Base-by-base conservation (phyloP, 306 rosid genomes). In the Cucurbita moschata region DNA sequence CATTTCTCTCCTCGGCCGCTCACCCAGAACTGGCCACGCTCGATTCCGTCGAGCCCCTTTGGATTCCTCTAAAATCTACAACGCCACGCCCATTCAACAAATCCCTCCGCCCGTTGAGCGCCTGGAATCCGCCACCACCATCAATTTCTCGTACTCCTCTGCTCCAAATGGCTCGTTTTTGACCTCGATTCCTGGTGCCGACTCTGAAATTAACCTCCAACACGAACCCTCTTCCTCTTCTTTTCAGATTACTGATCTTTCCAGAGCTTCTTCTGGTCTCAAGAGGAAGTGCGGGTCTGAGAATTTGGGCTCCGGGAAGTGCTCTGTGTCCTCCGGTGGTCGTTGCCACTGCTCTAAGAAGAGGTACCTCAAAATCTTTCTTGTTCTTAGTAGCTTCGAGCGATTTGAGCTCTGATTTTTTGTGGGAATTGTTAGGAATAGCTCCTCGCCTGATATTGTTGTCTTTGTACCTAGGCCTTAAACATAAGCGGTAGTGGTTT, bases 311-410 rank as follows among this genome's bases (percentile, higher is more conserved):
- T 87, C 95, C 52, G 90, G 83, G 7, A 90, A 85, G 82, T 90
- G 97, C 69, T 82, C 81, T 0, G 86, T 82, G 49, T 88, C 96
- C 71, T 87, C 92, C 9, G 83, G 87, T 10, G 70, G 71, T 37
- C 89, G 92, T 10, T 90, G 95, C 77, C 97, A 90, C 82, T 90
- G 97, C 81, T 81, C 92, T 4, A 90, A 90, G 83, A 90, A 90
- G 73, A 88, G 92, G 96, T 90, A 6, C 51, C 15, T 51, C 10
- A 14, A 5, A 52, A 5, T 11, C 37, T 14, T 0, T 10, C 15
- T 55, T 10, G 4, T 30, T 74, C 39, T 42, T 23, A 4, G 14
- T 55, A 37, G 4, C 14, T 58, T 55, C 4, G 5, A 21, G 60
- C 9, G 65, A 59, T 59, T 59, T 59, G 10, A 10, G 18, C 35